These are phyloP conservation scores for Ceratocystis albifundus DNA, from an alignment of 2,329 filamentous ascomycete species.

Conservation along the genomic window DNA sequence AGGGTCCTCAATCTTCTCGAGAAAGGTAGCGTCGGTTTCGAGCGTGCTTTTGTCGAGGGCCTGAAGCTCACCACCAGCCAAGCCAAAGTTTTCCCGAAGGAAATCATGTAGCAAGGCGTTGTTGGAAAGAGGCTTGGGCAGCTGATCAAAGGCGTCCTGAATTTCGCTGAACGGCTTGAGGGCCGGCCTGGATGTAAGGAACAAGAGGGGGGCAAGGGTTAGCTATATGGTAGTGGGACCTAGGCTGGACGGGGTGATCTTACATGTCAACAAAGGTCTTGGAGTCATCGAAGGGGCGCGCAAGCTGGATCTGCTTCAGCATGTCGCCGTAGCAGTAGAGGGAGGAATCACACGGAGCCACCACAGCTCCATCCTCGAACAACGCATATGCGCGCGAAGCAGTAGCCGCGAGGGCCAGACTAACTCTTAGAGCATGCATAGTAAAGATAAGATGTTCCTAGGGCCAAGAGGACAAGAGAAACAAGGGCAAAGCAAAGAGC, in stretches of 20 bases:
- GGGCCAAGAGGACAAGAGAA: not conserved
- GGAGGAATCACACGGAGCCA: constrained; percentile 54
- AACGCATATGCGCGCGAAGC: constrained; percentile 31
- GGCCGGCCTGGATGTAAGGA: constrained; percentile 39
- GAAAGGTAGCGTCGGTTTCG: constrained; percentile 45
- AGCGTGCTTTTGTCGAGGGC: constrained; percentile 42
- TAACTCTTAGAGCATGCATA: constrained; percentile 3
- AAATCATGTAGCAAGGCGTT: constrained; percentile 51
- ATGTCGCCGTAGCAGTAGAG: constrained; percentile 57
- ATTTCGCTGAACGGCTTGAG: constrained; percentile 48
- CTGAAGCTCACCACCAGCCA: constrained; percentile 51
- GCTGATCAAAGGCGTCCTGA: constrained; percentile 46
- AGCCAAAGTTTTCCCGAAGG: constrained; percentile 50
- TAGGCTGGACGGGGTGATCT: constrained; percentile 25
- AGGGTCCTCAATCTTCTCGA: constrained; percentile 44
- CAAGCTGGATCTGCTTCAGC: constrained; percentile 50
- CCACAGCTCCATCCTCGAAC: constrained; percentile 48
- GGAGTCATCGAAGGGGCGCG: constrained; percentile 52
- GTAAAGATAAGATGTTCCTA: not conserved
- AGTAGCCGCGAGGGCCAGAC: constrained; percentile 17
- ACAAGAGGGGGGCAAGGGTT: constrained; percentile 17
- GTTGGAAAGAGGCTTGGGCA: constrained; percentile 50
- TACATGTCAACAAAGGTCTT: constrained; percentile 63
- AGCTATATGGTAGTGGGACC: not conserved
- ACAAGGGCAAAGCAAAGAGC: not conserved